Evolutionary conservation across 768 basidiomycete genomes (phyloP), one percentile per base, ranked within the genome.

Genomic region (Vishniacozyma victoriae): DNA sequence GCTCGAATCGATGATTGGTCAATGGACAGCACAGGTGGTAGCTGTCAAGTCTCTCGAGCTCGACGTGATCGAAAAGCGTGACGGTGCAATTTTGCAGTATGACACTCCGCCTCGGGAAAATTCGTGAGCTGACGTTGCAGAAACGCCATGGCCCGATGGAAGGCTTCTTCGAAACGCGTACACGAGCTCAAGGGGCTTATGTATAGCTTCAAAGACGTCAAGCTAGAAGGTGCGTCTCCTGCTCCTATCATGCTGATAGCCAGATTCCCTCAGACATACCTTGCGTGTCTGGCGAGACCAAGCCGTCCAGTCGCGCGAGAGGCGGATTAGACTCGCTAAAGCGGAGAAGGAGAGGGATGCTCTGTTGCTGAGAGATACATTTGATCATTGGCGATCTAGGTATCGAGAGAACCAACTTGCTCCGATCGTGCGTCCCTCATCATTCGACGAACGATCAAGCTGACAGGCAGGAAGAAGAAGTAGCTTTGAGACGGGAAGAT

Each of bases 11-110:
- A 1, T 19, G 40, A 22, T 46, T 67, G 13, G 33, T 41, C 1
- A 35, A 14, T 68, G 66, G 66, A 62, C 66, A 5, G 46, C 41
- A 12, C 39, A 56, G 13, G 58, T 68, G 22, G 46, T 68, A n/a
- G 50, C 55, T 14, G 31, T 64, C 38, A 64, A 68, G 43, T 54
- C 60, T 22, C 55, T 60, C 2, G 62, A 68, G 44, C 40, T 62
- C 11, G 56, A 61, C 26, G 55, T 50, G 11, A 41, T 46, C 7
- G 59, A 55, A 37, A 49, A 24, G 35, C 43, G 59, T 15, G 40
- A 55, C 26, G 31, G 24, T 6, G 33, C 35, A 2, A 16, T 52
- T 7, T 35, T 51, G 1, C 33, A 47, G 54, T 58, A 18, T 37
- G 51, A 44, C 22, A 4, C 11, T 20, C 9, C n/a, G n/a, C n/a